These are phyloP conservation scores for Tricholoma flavovirens DNA, from an alignment of 768 basidiomycete species.

Conservation along the genomic window DNA sequence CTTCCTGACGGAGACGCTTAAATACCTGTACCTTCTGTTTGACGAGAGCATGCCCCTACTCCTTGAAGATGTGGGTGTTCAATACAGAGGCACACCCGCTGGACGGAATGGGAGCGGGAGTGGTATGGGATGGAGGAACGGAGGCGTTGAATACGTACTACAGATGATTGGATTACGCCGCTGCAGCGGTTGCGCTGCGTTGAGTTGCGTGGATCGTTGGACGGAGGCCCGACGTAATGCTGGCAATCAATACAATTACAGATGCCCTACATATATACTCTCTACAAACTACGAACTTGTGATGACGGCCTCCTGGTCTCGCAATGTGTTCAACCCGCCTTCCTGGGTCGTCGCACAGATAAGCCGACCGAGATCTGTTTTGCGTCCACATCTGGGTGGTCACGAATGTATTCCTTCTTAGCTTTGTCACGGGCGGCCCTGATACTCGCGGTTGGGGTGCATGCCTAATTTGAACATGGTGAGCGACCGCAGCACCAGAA, in stretches of 20 bases:
- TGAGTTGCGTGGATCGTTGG: too few species aligned
- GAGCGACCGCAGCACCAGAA: background rate
- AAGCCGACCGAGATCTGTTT: constrained; percentile 47
- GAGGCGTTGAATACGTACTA: too few species aligned
- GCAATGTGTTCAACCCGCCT: too few species aligned
- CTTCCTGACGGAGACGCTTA: constrained; percentile 46
- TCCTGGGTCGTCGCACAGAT: constrained; percentile 17
- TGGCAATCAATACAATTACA: too few species aligned
- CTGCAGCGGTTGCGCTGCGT: too few species aligned
- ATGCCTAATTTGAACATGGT: constrained; percentile 28
- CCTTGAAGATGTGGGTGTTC: constrained; percentile 52
- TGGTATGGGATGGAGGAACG: constrained; percentile 29
- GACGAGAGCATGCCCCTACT: constrained; percentile 43
- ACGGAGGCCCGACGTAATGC: too few species aligned
- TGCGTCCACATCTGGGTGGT: constrained; percentile 48
- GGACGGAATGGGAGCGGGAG: constrained; percentile 47
- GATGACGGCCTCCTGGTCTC: too few species aligned
- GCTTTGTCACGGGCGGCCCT: constrained; percentile 50
- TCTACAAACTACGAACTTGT: too few species aligned
- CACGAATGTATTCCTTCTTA: constrained; percentile 40
- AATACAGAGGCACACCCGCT: constrained; percentile 74
- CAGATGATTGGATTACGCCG: too few species aligned
- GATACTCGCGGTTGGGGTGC: constrained; percentile 14
- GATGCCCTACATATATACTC: too few species aligned
- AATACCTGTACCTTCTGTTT: constrained; percentile 65